Conservation (phyloP, 164 flowering plant species). For the Chimonanthus salicifolius region DNA sequence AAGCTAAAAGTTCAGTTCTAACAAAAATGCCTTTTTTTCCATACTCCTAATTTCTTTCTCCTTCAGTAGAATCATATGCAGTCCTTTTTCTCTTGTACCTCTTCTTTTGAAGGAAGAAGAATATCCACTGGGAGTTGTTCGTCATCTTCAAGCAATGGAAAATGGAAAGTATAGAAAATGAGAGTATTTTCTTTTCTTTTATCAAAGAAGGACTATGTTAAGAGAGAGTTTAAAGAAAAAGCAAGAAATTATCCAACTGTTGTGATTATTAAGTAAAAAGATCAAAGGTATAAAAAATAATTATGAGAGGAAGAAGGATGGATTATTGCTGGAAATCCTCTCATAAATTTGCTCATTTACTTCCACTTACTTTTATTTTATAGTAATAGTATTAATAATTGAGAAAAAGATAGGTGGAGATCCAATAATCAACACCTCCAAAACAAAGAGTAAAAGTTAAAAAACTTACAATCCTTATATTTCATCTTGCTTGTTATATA, state of each 20-base stretch:
- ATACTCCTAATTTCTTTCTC: too few relatives aligned
- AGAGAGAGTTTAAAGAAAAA: neutral
- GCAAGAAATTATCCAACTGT: neutral
- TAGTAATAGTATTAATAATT: constrained; percentile 1
- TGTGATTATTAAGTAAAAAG: neutral
- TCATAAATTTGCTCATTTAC: constrained; percentile 2
- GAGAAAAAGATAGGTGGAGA: neutral
- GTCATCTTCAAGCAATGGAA: too few relatives aligned
- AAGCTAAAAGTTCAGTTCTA: too few relatives aligned
- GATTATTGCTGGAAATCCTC: neutral
- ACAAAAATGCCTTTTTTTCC: too few relatives aligned
- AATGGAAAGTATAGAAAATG: too few relatives aligned
- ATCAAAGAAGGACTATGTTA: too few relatives aligned
- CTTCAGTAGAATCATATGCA: too few relatives aligned
- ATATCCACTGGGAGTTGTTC: neutral
- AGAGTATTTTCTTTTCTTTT: too few relatives aligned
- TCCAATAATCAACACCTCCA: neutral
- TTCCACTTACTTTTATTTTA: constrained; percentile 11
- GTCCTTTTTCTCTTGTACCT: too few relatives aligned
- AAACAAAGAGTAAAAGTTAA: neutral
- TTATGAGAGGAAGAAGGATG: neutral
- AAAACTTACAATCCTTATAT: neutral
- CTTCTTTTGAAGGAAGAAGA: neutral
- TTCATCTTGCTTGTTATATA: too few relatives aligned
- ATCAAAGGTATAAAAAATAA: neutral